A percentile compares a stretch with the other conserved stretches of the same genome.
Conservation (phyloP, 345 rosid species). For the Microcos paniculata region DNA sequence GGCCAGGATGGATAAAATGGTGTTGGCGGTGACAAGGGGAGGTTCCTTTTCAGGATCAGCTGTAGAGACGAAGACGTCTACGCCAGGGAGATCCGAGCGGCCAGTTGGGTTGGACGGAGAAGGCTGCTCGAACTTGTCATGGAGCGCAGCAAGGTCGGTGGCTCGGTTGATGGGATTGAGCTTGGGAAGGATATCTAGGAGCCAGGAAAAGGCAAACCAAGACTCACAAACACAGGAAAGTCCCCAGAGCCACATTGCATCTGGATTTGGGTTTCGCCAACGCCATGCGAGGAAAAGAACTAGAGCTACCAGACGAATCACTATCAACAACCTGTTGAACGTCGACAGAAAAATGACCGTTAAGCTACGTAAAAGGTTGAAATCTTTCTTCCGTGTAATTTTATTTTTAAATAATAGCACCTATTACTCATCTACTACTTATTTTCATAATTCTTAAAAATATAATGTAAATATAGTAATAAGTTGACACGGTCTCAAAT, state of each 20-base stretch:
- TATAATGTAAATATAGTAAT: too few species aligned
- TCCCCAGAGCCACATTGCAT: conserved; percentile 91
- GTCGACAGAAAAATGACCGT: too few species aligned
- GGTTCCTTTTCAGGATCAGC: conserved; percentile 95
- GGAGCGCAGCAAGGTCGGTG: conserved; percentile 71
- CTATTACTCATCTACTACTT: too few species aligned
- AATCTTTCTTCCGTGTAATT: too few species aligned
- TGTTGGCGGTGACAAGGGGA: conserved; percentile 89
- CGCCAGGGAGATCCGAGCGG: conserved; percentile 86
- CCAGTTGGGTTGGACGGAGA: conserved; percentile 80
- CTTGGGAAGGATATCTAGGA: conserved; percentile 80
- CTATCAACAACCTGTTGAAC: conserved; percentile 53
- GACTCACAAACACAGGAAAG: conserved; percentile 75
- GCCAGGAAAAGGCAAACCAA: conserved; percentile 97
- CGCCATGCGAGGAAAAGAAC: conserved; percentile 74
- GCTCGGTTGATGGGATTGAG: conserved; percentile 83
- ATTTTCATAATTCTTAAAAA: neutral
- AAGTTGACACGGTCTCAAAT: neutral
- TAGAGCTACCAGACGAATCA: conserved; percentile 47
- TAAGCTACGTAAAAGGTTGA: too few species aligned
- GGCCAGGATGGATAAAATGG: conserved; percentile 72
- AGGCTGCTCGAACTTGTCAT: conserved; percentile 71
- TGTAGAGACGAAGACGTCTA: conserved; percentile 80
- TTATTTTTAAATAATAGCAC: too few species aligned
- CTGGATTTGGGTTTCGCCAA: conserved; percentile 67